Conservation (phyloP, 2,329 filamentous ascomycete genomes). For the Reticulascus tulasneorum region DNA sequence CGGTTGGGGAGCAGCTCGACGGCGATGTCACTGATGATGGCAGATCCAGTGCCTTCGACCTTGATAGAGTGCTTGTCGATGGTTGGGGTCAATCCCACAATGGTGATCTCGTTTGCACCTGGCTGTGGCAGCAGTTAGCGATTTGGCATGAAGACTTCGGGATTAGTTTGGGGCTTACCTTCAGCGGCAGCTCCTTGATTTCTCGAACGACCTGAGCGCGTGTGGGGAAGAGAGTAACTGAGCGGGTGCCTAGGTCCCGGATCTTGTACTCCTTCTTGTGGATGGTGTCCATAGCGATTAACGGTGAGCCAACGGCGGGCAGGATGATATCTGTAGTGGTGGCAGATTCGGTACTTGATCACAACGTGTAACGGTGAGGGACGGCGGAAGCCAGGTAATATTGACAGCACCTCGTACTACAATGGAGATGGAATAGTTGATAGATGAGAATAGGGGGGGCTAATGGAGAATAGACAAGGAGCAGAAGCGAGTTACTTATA, state of each 20-base stretch:
- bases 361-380: too few relatives aligned
- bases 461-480: too few relatives aligned
- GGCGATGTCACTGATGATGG: constrained; percentile 59
- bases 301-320: constrained; percentile 1
- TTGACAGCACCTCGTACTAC: too few relatives aligned
- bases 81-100: constrained; percentile 51
- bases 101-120: constrained; percentile 54
- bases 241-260: constrained; percentile 53
- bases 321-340: too few relatives aligned
- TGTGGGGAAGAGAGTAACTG: constrained; percentile 59
- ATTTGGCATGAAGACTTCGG: constrained; percentile 40
- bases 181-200: constrained; percentile 49
- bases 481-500: too few relatives aligned
- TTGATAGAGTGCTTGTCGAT: constrained; percentile 58
- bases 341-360: too few relatives aligned
- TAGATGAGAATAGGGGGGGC: too few relatives aligned
- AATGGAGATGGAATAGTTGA: too few relatives aligned
- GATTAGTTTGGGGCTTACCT: constrained; percentile 23
- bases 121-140: constrained; percentile 51
- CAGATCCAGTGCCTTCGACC: constrained; percentile 52
- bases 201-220: constrained; percentile 59
- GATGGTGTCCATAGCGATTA: constrained; percentile 29
- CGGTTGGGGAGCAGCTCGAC: constrained; percentile 54
- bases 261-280: constrained; percentile 50
- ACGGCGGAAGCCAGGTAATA: too few relatives aligned